These are phyloP conservation scores for Colletotrichum orbiculare DNA, from an alignment of 2,329 filamentous ascomycete species.

Conservation along the genomic window DNA sequence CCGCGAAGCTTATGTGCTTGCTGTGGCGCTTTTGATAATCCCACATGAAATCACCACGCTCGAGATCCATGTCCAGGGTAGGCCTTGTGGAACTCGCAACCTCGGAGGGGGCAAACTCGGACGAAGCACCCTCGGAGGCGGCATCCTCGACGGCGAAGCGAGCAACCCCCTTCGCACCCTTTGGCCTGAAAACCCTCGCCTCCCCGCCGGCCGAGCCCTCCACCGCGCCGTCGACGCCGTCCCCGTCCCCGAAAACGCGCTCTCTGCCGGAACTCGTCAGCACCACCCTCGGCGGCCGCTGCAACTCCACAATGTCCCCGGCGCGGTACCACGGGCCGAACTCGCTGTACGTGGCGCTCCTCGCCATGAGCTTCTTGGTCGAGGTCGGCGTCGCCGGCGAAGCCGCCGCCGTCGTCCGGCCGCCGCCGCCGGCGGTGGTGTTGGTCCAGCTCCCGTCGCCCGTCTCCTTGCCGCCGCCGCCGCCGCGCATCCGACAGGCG, in stretches of 20 bases:
- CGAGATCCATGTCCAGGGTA: conserved; percentile 6
- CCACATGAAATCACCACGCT: conserved; percentile 10
- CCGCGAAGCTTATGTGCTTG: background rate
- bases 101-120: too few species aligned
- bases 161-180: too few species aligned
- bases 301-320: conserved; percentile 12
- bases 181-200: too few species aligned
- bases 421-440: background rate
- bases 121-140: background rate
- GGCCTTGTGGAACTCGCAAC: background rate
- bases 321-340: conserved; percentile 22
- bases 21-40: background rate
- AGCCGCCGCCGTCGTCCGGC: too few species aligned
- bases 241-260: background rate
- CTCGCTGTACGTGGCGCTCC: conserved; percentile 11
- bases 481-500: background rate
- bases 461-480: background rate
- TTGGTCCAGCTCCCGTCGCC: too few species aligned
- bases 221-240: background rate
- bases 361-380: background rate
- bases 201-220: background rate
- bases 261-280: conserved; percentile 1
- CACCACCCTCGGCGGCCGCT: background rate
- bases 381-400: too few species aligned
- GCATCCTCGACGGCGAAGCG: background rate